Evolutionary conservation across 352 stramenopile species (phyloP), one percentile per base, ranked within the genome.

Genomic region (Phytophthora syringae): DNA sequence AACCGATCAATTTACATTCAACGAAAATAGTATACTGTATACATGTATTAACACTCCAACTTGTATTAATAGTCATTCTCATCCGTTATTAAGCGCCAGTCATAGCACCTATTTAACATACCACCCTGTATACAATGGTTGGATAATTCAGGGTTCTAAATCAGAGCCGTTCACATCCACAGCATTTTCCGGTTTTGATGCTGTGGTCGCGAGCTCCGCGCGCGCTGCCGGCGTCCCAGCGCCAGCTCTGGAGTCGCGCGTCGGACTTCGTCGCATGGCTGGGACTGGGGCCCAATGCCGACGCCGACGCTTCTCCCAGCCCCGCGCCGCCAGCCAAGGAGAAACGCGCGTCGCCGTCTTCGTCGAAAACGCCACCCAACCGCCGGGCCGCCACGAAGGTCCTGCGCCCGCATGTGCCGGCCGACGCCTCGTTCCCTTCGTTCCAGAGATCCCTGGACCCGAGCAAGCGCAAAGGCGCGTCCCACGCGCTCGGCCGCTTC

Each of bases 181-280:
- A 43, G 22, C 36, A 55, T 50, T 52, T 44, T 3, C 2, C n/a
- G n/a, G 9, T 16, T 18, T 64, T 39, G 18, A 79, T 81, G 73
- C 70, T 79, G 27, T 49, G 58, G 18, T 51, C 51, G 2, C 51
- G 60, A 50, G 34, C 27, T 47, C 48, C 11, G 37, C 60, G 30
- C 34, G 28, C 30, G 20, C 25, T 15, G n/a, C 42, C 42, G 18
- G 49, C 50, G 18, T 34, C 72, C 39, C 64, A 69, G 28, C 73
- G 76, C 2, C 54, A 60, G 58, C 56, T 84, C 25, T 84, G 76
- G 76, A 69, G 64, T 21, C 65, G 50, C 25, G 60, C 63, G 5
- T 72, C 67, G 5, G 67, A 76, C 37, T 64, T 82, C 24, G 50
- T 84, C 24, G 66, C 70, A n/a, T 82, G 76, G 73, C 52, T 84